Evolutionary conservation across 352 stramenopile species (phyloP), one percentile per base, ranked within the genome.

Genomic region (Thalassiosira gravida): DNA sequence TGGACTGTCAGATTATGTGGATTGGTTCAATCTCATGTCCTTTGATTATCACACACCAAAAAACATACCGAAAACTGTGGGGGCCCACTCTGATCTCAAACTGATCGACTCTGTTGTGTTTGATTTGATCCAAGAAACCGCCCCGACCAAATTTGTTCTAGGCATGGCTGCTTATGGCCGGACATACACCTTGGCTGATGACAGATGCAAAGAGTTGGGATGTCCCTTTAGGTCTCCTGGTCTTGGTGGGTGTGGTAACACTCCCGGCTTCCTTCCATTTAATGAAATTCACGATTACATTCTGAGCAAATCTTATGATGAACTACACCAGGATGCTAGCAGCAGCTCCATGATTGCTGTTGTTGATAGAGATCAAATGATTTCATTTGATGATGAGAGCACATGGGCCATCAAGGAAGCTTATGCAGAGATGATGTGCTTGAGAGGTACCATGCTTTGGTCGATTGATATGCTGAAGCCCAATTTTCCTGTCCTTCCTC

Each of bases 21-120:
- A 88, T 77, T 88, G 76, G 74, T 85, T 88, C 75, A 84, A 88
- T 58, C 52, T 88, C 24, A 88, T 85, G 75, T 74, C 75, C 7
- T 88, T 84, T 74, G 75, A 88, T 63, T 82, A 81, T 64, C 75
- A 88, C 39, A 85, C 77, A 39, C 77, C 77, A 13, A 79, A 82
- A 35, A 64, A 81, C 29, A 77, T 82, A 52, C 74, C 76, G 0
- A 82, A 80, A 44, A 82, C 72, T 68, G 69, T 85, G 25, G 80
- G 77, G 49, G 62, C 76, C 14, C 69, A 85, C 56, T 78, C 80
- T 46, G 79, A 86, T 68, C 68, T 83, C 22, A 83, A 82, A 58
- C 52, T 82, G 35, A 86, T 80, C 67, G 74, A 82, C 50, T 82
- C 53, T 25, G 67, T 77, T n/a, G 53, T 83, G 6, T 71, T 59